These are phyloP conservation scores for Inga leiocalycina DNA, from an alignment of 306 rosid species.

Conservation along the genomic window DNA sequence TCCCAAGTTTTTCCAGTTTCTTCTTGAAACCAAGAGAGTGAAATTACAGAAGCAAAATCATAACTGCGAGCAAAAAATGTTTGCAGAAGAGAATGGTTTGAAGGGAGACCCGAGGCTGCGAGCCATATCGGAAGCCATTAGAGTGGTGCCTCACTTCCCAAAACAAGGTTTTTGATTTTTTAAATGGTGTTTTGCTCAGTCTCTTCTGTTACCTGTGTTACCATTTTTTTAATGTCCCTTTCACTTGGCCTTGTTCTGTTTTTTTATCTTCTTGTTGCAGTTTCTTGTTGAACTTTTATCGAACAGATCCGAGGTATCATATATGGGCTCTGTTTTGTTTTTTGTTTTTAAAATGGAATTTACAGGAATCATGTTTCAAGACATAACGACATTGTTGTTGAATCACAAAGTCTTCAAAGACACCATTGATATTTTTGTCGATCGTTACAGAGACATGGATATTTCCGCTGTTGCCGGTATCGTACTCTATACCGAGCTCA, in stretches of 20 bases:
- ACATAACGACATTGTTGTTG: slow-evolving; percentile 95
- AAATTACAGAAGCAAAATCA: slow-evolving; percentile 1
- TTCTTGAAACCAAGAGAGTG: neutral
- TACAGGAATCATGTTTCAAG: slow-evolving; percentile 98
- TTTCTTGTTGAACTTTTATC: slow-evolving; percentile 33
- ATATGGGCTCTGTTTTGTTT: neutral
- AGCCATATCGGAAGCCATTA: slow-evolving; percentile 82
- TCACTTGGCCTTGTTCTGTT: neutral
- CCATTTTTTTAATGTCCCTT: neutral
- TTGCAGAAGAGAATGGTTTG: slow-evolving; percentile 91
- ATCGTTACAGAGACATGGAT: slow-evolving; percentile 97
- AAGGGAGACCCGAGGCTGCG: slow-evolving; percentile 96
- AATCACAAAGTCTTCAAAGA: slow-evolving; percentile 96
- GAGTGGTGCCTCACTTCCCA: slow-evolving; percentile 97
- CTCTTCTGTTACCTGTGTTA: neutral
- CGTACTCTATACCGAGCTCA: neutral
- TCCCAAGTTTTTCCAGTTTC: neutral
- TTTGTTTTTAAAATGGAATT: neutral
- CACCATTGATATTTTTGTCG: slow-evolving; percentile 95
- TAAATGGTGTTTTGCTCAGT: neutral
- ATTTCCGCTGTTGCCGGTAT: slow-evolving; percentile 97
- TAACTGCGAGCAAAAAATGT: slow-evolving; percentile 49
- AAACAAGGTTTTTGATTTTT: slow-evolving; percentile 54
- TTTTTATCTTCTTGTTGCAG: neutral
- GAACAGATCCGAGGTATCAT: slow-evolving; percentile 31